Conservation (phyloP, 192 early-diverging fungal species). For the Umbelopsis ramanniana region DNA sequence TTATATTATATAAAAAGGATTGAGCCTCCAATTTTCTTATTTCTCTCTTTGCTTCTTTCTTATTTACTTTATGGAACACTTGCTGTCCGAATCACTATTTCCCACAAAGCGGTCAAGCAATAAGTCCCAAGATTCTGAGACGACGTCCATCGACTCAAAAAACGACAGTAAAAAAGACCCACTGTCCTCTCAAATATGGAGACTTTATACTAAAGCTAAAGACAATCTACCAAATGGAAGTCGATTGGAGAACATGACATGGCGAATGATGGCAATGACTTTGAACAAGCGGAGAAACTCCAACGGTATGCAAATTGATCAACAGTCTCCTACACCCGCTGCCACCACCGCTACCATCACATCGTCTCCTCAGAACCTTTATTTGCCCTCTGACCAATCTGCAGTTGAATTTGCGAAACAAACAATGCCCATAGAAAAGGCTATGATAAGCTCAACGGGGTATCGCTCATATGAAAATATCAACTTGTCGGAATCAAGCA, state of each 20-base stretch:
- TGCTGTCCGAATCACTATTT: conserved; percentile 31
- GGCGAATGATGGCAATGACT: conserved; percentile 79
- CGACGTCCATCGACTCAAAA: conserved; percentile 23
- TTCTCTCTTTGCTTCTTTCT: conserved; percentile 5
- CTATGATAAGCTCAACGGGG: neutral
- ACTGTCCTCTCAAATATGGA: conserved; percentile 66
- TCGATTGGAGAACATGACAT: conserved; percentile 79
- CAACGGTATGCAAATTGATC: conserved; percentile 5
- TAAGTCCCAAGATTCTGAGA: neutral
- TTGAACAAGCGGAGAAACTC: conserved; percentile 40
- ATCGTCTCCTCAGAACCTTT: neutral
- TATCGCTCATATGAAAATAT: conserved; percentile 8
- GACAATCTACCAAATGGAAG: conserved; percentile 73
- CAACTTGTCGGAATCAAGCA: neutral
- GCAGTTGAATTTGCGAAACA: conserved; percentile 5
- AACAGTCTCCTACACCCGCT: neutral
- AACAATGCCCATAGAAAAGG: conserved; percentile 16
- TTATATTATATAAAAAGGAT: conserved; percentile 10
- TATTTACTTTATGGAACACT: conserved; percentile 17
- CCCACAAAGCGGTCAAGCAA: conserved; percentile 17
- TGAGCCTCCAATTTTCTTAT: neutral
- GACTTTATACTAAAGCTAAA: conserved; percentile 77
- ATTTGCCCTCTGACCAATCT: conserved; percentile 12
- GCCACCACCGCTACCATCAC: neutral
- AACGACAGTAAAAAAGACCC: conserved; percentile 49